A percentile compares a stretch with the other conserved stretches of the same genome.
These are phyloP conservation scores for Decorospora gaudefroyi DNA, from an alignment of 2,329 filamentous ascomycete genomes.

Conservation along the genomic window DNA sequence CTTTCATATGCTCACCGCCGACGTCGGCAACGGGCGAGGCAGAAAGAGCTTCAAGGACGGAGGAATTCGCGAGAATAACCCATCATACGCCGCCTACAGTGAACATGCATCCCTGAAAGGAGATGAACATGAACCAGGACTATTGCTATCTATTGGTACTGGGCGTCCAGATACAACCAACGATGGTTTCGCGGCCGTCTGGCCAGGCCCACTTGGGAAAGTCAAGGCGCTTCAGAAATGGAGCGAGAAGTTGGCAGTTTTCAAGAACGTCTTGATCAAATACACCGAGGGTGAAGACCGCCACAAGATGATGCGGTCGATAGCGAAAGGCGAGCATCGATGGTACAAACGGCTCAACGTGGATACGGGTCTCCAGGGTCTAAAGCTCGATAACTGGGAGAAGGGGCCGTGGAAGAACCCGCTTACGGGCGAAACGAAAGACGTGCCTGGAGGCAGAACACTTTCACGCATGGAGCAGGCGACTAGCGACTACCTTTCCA, in stretches of 20 bases:
- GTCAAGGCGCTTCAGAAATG: slow-evolving; percentile 50
- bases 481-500: slow-evolving; percentile 48
- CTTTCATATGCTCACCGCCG: slow-evolving; percentile 55
- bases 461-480: slow-evolving; percentile 53
- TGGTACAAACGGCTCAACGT: slow-evolving; percentile 59
- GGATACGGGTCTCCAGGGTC: slow-evolving; percentile 51
- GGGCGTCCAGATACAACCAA: slow-evolving; percentile 52
- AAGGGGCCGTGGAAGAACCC: slow-evolving; percentile 49
- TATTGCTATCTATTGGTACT: slow-evolving; percentile 55
- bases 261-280: slow-evolving; percentile 57
- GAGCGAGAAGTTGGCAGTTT: slow-evolving; percentile 56
- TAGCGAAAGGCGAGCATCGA: slow-evolving; percentile 54
- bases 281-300: slow-evolving; percentile 57
- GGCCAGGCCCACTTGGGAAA: slow-evolving; percentile 53
- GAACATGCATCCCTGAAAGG: slow-evolving; percentile 55
- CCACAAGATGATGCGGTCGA: slow-evolving; percentile 54
- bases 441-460: slow-evolving; percentile 50
- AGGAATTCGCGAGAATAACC: slow-evolving; percentile 58
- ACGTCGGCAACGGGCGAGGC: slow-evolving; percentile 45
- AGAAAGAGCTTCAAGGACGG: slow-evolving; percentile 55
- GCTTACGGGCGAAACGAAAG: slow-evolving; percentile 31
- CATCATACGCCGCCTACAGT: slow-evolving; percentile 53
- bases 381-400: slow-evolving; percentile 55
- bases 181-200: slow-evolving; percentile 54
- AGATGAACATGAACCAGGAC: slow-evolving; percentile 50